Base-by-base conservation (phyloP, 495 filamentous ascomycete species). In the Copromyces sp. region DNA sequence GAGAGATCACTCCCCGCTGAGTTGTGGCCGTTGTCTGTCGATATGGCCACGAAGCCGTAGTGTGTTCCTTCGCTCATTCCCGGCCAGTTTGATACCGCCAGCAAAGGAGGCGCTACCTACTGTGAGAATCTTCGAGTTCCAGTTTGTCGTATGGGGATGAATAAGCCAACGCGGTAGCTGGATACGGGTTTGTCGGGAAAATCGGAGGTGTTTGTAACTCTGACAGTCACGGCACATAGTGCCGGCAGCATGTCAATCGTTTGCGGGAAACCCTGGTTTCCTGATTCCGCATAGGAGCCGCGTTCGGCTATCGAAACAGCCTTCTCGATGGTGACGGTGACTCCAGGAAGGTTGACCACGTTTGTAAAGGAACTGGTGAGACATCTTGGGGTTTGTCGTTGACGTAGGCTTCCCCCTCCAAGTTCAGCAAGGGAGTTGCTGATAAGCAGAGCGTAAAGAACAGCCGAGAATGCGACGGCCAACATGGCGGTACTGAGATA, bases 21-120 rank as follows among this genome's bases (percentile, higher is more conserved):
- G 71, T 82, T 86, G 74, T 89, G 87, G 0, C 88, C 88, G 14
- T 85, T 87, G 77, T 89, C 84, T 1, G 87, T 89, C 16, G 86
- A 86, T 39, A 89, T 80, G 39, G 82, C 78, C 12, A 87, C 87
- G 71, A 88, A 87, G 35, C 87, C 87, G 47, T 76, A 73, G 68
- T 76, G 76, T 8, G 73, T 69, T 4, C 74, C 74, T 14, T 76
- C 70, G 41, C 70, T 69, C 81, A 86, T 85, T 68, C 84, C 84
- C 29, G 80, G 79, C 80, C 81, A 86, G 74, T 85, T 85, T 85
- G 72, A 86, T 84, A 2, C 84, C 85, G 9, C 84, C 83, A 2
- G 80, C 81, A 69, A 83, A 86, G 0, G 82, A 85, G 14, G 83
- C 83, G 70, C 83, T 83, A n/a, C 85, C 85, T 9, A 80, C 75